phyloP scores from a whole-genome alignment of 2,329 filamentous ascomycete genomes.

The Pestalotiopsis sp. region DNA sequence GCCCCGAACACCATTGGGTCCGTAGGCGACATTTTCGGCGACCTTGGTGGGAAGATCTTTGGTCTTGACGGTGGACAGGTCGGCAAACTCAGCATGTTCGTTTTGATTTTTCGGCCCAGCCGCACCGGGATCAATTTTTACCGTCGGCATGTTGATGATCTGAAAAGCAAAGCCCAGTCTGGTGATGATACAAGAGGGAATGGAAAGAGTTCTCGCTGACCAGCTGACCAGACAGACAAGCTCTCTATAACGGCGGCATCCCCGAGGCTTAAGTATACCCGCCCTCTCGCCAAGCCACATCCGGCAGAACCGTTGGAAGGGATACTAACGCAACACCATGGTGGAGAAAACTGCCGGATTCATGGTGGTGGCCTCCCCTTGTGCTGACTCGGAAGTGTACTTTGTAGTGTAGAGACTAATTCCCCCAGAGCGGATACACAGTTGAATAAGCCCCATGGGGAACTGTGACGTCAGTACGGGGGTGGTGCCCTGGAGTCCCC shows the following conservation, averaged over 20 bases:
- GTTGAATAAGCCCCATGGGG: not conserved
- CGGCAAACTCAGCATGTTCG: not conserved
- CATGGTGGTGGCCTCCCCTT: not conserved
- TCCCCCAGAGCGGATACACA: not conserved
- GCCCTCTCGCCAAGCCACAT: not conserved
- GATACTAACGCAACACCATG: not conserved
- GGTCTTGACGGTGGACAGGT: not conserved
- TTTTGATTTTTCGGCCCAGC: not conserved
- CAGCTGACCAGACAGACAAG: not conserved
- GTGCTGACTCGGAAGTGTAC: not conserved
- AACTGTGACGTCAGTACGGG: not conserved
- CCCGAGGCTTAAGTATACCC: not conserved
- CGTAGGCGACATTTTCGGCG: not conserved
- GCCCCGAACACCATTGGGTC: not conserved
- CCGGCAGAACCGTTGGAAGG: not conserved
- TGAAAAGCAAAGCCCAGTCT: not conserved
- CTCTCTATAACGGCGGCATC: not conserved
- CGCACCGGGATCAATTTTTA: not conserved
- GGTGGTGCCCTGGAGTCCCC: not conserved
- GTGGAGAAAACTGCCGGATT: not conserved
- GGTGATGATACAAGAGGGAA: not conserved
- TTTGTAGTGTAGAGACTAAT: not conserved
- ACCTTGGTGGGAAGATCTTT: not conserved
- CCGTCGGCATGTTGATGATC: not conserved
- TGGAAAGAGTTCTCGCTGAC: not conserved